phyloP scores from a whole-genome alignment of 1,284 basidiomycete genomes.

The Kalmanozyma brasiliensis region DNA sequence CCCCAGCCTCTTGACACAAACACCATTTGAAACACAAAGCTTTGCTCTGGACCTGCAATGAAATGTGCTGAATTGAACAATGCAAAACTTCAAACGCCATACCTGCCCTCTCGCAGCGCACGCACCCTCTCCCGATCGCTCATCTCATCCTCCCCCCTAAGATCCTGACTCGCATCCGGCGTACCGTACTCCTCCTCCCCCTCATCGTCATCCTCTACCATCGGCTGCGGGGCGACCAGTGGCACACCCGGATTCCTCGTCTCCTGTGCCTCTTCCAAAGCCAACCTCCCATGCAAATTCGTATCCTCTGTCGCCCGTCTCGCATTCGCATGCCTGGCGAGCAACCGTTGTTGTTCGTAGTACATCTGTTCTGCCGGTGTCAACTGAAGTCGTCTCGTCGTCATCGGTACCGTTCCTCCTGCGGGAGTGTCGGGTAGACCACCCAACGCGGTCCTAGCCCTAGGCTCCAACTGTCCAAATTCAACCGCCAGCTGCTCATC shows the following conservation, averaged over 20 bases:
- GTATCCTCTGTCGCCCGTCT: constrained; percentile 23
- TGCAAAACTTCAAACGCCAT: not conserved
- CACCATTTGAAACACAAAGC: too few relatives aligned
- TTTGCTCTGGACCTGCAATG: too few relatives aligned
- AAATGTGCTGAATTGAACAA: too few relatives aligned
- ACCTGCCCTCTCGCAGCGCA: constrained; percentile 16
- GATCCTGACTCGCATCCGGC: constrained; percentile 14
- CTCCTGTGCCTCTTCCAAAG: constrained; percentile 21
- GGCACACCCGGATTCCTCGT: constrained; percentile 33
- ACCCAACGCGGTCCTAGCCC: constrained; percentile 34
- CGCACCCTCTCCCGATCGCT: constrained; percentile 13
- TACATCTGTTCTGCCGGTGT: constrained; percentile 36
- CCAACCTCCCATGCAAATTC: constrained; percentile 5
- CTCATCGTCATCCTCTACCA: constrained; percentile 20
- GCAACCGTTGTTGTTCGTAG: constrained; percentile 36
- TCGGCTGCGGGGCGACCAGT: constrained; percentile 13
- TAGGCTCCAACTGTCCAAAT: constrained; percentile 48
- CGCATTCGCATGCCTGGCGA: constrained; percentile 30
- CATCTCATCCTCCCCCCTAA: not conserved
- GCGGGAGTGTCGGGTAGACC: not conserved
- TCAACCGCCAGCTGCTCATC: constrained; percentile 47
- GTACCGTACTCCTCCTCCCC: constrained; percentile 22
- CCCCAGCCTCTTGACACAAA: too few relatives aligned
- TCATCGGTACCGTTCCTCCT: not conserved
- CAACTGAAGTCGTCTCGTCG: constrained; percentile 4